Conservation (phyloP, 768 basidiomycete species). For the Daedaleopsis sinensis region DNA sequence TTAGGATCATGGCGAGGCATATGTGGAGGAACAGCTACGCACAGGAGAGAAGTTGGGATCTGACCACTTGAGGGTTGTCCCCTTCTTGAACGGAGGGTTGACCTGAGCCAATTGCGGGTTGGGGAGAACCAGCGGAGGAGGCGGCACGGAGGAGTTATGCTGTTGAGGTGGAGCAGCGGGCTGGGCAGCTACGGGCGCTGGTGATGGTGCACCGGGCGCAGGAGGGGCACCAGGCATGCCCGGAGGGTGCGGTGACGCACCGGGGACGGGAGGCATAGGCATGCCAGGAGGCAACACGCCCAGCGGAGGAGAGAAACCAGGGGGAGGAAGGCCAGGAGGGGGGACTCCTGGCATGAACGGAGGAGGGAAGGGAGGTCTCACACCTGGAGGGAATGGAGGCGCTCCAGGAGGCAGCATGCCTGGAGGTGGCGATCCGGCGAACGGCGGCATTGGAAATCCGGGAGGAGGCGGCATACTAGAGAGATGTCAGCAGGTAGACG, state of each 20-base stretch:
- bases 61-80: conserved; percentile 69
- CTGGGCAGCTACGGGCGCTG: conserved; percentile 29
- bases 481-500: conserved; percentile 16
- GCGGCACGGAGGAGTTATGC: conserved; percentile 25
- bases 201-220: conserved; percentile 28
- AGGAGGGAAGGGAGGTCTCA: conserved; percentile 37
- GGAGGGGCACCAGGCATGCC: conserved; percentile 34
- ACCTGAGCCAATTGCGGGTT: conserved; percentile 61
- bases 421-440: conserved; percentile 43
- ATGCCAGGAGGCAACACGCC: conserved; percentile 25
- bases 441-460: conserved; percentile 47
- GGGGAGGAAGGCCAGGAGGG: conserved; percentile 33
- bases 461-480: conserved; percentile 50
- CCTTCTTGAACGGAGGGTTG: conserved; percentile 76
- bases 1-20: conserved; percentile 1
- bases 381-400: conserved; percentile 43
- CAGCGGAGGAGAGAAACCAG: conserved; percentile 31
- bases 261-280: conserved; percentile 29
- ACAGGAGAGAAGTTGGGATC: conserved; percentile 84
- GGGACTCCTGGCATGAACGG: conserved; percentile 40
- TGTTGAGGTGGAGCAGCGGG: conserved; percentile 30
- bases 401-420: conserved; percentile 43
- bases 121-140: conserved; percentile 48
- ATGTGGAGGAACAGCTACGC: conserved; percentile 31
- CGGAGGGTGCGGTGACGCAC: conserved; percentile 24